Evolutionary conservation across 352 stramenopile genomes (phyloP), one percentile per base, ranked within the genome.

Genomic region (Pythium monospermum): DNA sequence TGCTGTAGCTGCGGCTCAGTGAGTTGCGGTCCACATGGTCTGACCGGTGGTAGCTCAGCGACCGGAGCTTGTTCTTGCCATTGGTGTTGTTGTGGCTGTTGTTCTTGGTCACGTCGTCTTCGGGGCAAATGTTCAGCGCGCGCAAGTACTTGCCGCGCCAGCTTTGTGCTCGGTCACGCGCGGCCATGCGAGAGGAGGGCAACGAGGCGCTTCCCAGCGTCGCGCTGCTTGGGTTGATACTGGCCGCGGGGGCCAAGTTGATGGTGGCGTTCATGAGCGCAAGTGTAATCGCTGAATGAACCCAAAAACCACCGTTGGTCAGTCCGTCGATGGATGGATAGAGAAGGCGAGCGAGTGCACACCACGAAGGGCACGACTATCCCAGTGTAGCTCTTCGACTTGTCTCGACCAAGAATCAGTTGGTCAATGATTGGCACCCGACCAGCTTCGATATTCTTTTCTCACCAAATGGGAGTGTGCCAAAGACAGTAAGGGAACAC

Each of bases 91-190:
- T 50, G 38, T 25, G 22, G 8, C 28, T 55, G 22, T 19, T 46
- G 27, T 43, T 58, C 23, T 61, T 36, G 15, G 58, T 35, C 10
- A 61, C 38, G 42, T 73, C 36, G 42, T 88, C 76, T 13, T 69
- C 66, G 27, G 71, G 67, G 49, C 71, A 80, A 47, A 90, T 87
- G 49, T 90, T 87, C 18, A 90, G 65, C n/a, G 76, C 76, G 46
- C 70, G 76, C 26, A 90, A 58, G 57, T 90, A 90, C 61, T 85
- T 90, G 42, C 70, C 76, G 21, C 79, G 69, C 79, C 79, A 90
- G 56, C 82, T 85, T 62, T 85, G 73, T 37, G 52, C 50, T 28
- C 41, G 55, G 35, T 53, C 48, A 2, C 55, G 27, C 7, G 30
- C 39, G n/a, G 35, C 32, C 43, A 48, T 59, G 26, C 52, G 33